Base-by-base conservation (phyloP, 495 filamentous ascomycete species). In the Parmelia sp. region DNA sequence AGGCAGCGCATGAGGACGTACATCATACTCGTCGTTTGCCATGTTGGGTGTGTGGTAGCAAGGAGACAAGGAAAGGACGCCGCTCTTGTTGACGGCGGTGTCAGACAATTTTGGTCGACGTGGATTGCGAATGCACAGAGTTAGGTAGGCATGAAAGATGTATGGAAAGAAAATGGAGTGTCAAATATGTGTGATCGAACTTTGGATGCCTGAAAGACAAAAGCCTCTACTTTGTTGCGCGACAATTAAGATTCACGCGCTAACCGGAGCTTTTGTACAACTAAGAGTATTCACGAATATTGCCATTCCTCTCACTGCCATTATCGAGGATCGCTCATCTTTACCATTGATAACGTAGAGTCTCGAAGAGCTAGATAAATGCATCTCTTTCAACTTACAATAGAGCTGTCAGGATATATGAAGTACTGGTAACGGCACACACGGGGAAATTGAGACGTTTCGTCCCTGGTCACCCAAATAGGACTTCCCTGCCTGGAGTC, bases 21-120 rank as follows among this genome's bases (percentile, higher is more conserved):
- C 94, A 89, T 99, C 94, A 79, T 99, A 97, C 82, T 99, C 95
- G 81, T 99, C 95, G 86, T 99, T 99, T 71, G 95, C 95, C 95
- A 99, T 99, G 76, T 66, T 78, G 74, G 42, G 10, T 23, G 59
- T 62, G 25, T 47, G 33, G 51, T 40, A 51, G 21, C n/a, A 45
- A 37, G 44, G 56, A 44, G 65, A 35, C 36, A 57, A 44, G 62
- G 39, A 64, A 53, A 45, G 62, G 39, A 59, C 42, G 44, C 53
- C 27, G 39, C 53, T 57, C 37, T 57, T 14, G 17, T 51, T 63
- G 42, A 39, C 40, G 27, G 53, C 53, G 37, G 56, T 27, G 12
- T 56, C 17, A 44, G 53, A 44, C n/a, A 25, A 37, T n/a, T 57
- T 42, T 51, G 56, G 29, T 57, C 17, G 31, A 27, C 29, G 6